Evolutionary conservation across 805 yeast genomes (phyloP), one percentile per base, ranked within the genome.

Genomic region (Myxozyma nipponensis): DNA sequence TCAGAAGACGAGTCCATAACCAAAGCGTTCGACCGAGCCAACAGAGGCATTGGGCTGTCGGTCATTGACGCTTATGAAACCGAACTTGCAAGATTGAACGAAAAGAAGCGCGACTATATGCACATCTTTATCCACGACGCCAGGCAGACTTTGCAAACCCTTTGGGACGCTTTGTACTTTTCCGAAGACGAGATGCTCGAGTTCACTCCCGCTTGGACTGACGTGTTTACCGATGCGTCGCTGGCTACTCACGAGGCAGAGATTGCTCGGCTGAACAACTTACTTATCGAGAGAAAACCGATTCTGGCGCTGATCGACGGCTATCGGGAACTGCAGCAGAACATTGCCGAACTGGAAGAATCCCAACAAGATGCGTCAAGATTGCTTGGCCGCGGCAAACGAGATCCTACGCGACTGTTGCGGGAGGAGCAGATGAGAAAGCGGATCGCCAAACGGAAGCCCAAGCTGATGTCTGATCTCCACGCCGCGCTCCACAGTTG

Each of bases 301-400:
- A 70, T 87, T 4, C 66, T 88, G 38, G 68, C 71, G 10, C 66
- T 77, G n/a, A 77, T 84, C 26, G 72, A 76, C 3, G 77, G 76
- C 40, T 75, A 86, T 55, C 71, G 77, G 39, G 75, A 73, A 2
- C 66, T 89, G 23, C 65, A 81, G 37, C 67, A 71, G 13, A 95
- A 87, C 57, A 84, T 84, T 53, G 57, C 65, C 1, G 77, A 77
- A 42, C 73, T 93, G 35, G 83, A 76, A 34, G 84, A 80, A 54
- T 80, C 93, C 3, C 77, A 84, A 1, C 83, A 80, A 61, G 93
- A 91, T 64, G 82, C 97, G 0, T 81, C 91, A 0, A 75, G 98
- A 54, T 72, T 89, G 37, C 72, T 90, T 39, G 79, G 86, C 62
- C 82, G 68, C 15, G 61, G 65, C 5, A 47, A 59, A 5, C 58